Conservation (phyloP, 2,329 filamentous ascomycete species). For the Neophaeococcomyces aloes region DNA sequence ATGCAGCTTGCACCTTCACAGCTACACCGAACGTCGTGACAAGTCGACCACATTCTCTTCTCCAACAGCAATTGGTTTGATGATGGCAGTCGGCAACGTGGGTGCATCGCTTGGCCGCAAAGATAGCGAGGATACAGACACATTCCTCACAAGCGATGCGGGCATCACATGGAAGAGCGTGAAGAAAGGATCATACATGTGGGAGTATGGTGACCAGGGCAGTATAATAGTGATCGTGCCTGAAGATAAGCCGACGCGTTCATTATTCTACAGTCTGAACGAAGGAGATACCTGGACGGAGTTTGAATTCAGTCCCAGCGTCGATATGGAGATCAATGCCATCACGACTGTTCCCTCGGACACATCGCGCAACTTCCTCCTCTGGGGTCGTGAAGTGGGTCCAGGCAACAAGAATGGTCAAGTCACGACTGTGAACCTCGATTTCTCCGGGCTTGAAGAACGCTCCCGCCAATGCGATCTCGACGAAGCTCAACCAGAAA, state of each 20-base stretch:
- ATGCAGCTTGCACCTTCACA: slow-evolving; percentile 85
- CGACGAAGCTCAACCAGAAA: slow-evolving; percentile 49
- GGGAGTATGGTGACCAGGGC: slow-evolving; percentile 93
- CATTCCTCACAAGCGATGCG: slow-evolving; percentile 84
- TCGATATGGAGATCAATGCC: slow-evolving; percentile 62
- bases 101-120: slow-evolving; percentile 57
- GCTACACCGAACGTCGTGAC: slow-evolving; percentile 83
- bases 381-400: slow-evolving; percentile 62
- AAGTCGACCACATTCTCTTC: slow-evolving; percentile 79
- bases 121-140: slow-evolving; percentile 73
- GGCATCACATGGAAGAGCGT: slow-evolving; percentile 78
- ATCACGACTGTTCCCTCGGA: slow-evolving; percentile 85
- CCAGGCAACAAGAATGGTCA: slow-evolving; percentile 36
- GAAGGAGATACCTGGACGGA: slow-evolving; percentile 71
- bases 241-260: slow-evolving; percentile 56
- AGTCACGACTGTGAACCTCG: slow-evolving; percentile 68
- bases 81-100: slow-evolving; percentile 88
- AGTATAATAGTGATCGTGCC: slow-evolving; percentile 82
- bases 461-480: slow-evolving; percentile 54
- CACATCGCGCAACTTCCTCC: slow-evolving; percentile 77
- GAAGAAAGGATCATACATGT: slow-evolving; percentile 80
- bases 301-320: slow-evolving; percentile 57
- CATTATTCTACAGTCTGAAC: slow-evolving; percentile 65
- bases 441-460: slow-evolving; percentile 73
- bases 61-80: slow-evolving; percentile 73